Percentiles rank a stretch among this genome's conserved stretches.
Evolutionary conservation across 2,329 filamentous ascomycete genomes (phyloP).

Genomic region (Cladophialophora chaetospira): DNA sequence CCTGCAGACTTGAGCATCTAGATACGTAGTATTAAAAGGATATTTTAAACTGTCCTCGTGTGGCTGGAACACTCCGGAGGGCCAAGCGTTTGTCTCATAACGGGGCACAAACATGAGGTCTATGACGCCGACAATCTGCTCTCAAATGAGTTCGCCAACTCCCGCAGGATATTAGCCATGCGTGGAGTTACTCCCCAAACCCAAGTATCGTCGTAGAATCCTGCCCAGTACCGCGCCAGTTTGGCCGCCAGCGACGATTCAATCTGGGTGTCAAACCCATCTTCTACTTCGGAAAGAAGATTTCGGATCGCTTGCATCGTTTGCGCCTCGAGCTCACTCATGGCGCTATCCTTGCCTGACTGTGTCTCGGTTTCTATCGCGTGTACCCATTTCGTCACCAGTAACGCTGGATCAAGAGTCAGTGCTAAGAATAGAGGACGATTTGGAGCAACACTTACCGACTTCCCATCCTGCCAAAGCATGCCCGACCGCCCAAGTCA

Average conservation of each 20-base stretch:
- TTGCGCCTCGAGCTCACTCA: slow-evolving; percentile 32
- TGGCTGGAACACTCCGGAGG: too few relatives aligned
- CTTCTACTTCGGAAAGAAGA: slow-evolving; percentile 35
- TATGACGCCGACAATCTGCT: slow-evolving; percentile 7
- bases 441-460: slow-evolving; percentile 27
- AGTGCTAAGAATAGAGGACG: background rate
- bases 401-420: slow-evolving; percentile 30
- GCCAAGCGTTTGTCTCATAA: background rate
- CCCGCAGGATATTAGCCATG: slow-evolving; percentile 31
- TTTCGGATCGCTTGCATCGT: slow-evolving; percentile 34
- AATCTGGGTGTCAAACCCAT: slow-evolving; percentile 24
- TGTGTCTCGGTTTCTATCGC: slow-evolving; percentile 33
- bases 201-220: slow-evolving; percentile 38
- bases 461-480: slow-evolving; percentile 40
- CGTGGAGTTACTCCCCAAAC: slow-evolving; percentile 35
- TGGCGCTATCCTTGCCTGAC: slow-evolving; percentile 14
- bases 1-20: too few relatives aligned
- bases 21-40: too few relatives aligned
- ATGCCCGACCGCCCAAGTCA: slow-evolving; percentile 40
- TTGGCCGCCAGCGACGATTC: slow-evolving; percentile 33
- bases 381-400: slow-evolving; percentile 41
- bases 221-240: slow-evolving; percentile 35
- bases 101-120: background rate
- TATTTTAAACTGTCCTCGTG: too few relatives aligned
- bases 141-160: slow-evolving; percentile 31